Evolutionary conservation across 106 monocot species (phyloP), one percentile per base, ranked within the genome.

Genomic region (Dioscorea zingiberensis): DNA sequence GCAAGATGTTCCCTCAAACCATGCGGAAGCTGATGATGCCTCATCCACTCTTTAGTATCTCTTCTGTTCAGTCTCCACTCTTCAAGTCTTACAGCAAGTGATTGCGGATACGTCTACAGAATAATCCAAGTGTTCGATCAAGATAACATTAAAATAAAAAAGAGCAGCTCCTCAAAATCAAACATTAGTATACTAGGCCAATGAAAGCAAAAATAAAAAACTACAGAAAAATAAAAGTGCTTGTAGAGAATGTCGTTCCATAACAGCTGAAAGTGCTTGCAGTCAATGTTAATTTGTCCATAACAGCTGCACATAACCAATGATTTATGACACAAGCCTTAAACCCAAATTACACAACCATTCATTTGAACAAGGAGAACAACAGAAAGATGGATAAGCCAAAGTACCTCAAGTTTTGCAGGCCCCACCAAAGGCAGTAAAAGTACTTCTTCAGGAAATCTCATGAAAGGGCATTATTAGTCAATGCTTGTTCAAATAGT

Each of bases 11-110:
- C 80, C 47, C 71, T 69, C 59, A 87, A 63, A 48, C 80, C 69
- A 62, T 69, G 66, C 64, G 94, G 94, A 18, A 94, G 79, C 65
- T 94, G 89, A 23, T 84, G 84, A 74, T 94, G 94, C 29, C 47
- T 78, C 94, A 94, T 94, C 94, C 94, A 94, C 61, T 94, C 87
- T 60, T 94, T 90, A 3, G 90, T 94, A 49, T 94, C 90, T 60
- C 84, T 81, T 71, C 81, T 71, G 66, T 75, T 81, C 57, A 94
- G 48, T 62, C 94, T 75, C 94, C 94, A 94, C 66, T n/a, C n/a
- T n/a, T n/a, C n/a, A n/a, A n/a, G n/a, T n/a, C n/a, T n/a, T n/a
- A n/a, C n/a, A n/a, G n/a, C 90, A 29, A 82, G 69, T 12, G 94
- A 94, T 77, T 86, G 86, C 69, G 89, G 67, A 73, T 93, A 93